Base-by-base conservation (phyloP, 73 alveolate species). In the Breviolum minutum region DNA sequence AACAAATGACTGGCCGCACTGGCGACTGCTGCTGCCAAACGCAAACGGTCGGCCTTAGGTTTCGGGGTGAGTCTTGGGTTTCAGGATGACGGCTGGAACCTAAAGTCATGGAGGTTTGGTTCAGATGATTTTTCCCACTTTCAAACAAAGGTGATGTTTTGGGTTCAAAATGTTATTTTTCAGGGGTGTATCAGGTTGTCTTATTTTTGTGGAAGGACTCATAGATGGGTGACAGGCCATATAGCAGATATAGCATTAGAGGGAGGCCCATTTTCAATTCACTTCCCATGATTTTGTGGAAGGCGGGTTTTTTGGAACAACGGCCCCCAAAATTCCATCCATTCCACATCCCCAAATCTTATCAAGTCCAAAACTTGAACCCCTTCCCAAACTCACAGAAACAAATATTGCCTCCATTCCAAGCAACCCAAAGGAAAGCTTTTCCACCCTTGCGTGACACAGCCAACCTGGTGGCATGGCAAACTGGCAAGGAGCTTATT, bases 1-100 rank as follows among this genome's bases (percentile, higher is more conserved):
- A 29, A 40, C 96, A 89, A 54, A 69, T 89, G 96, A 62, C 96
- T 89, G 29, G 66, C 86, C 24, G 96, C 96, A n/a, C 96, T 89
- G 30, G 96, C 96, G 86, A 68, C 96, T 17, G 86, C 96, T 1
- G 96, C 96, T 27, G 27, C 96, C 86, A 89, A 40, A 17, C 96
- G 70, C 70, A 69, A 62, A 10, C 86, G 96, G 79, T 70, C 96
- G n/a, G 86, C 96, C 83, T 40, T 27, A 40, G 54, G 54, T n/a
- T n/a, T n/a, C n/a, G n/a, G n/a, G n/a, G n/a, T n/a, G n/a, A n/a
- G n/a, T n/a, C n/a, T n/a, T n/a, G n/a, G n/a, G n/a, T n/a, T n/a
- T n/a, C n/a, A n/a, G n/a, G n/a, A n/a, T n/a, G n/a, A n/a, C n/a
- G n/a, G n/a, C n/a, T n/a, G n/a, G n/a, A n/a, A n/a, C n/a, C n/a